Conservation (phyloP, 495 filamentous ascomycete genomes). For the Penicillium silybi region DNA sequence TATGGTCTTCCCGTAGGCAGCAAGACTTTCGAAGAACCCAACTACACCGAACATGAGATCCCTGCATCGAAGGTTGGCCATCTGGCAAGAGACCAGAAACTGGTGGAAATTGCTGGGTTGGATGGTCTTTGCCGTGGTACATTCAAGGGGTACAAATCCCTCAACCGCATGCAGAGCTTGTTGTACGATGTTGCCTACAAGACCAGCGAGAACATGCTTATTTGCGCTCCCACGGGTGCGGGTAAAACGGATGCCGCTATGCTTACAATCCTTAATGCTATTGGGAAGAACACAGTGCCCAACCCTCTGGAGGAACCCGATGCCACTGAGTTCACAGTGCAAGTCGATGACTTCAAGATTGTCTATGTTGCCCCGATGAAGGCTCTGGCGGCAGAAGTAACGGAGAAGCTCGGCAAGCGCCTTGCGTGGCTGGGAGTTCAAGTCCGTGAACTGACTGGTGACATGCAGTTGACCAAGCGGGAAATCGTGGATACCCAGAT, state of each 20-base stretch:
- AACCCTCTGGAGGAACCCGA: conserved; percentile 71
- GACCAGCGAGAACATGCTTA: conserved; percentile 96
- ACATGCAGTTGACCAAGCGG: conserved; percentile 97
- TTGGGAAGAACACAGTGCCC: conserved; percentile 78
- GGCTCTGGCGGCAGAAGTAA: conserved; percentile 92
- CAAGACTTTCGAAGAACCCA: conserved; percentile 55
- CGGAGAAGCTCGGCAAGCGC: conserved; percentile 90
- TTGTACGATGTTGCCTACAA: conserved; percentile 95
- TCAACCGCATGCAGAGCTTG: conserved; percentile 98
- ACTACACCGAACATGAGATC: conserved; percentile 84
- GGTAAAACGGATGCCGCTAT: conserved; percentile 99
- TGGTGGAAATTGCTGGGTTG: conserved; percentile 75
- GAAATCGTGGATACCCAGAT: conserved; percentile 96
- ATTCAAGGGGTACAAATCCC: conserved; percentile 86
- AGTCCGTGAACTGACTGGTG: conserved; percentile 88
- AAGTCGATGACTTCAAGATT: conserved; percentile 81
- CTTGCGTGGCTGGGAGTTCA: conserved; percentile 87
- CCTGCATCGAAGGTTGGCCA: conserved; percentile 79
- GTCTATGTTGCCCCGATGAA: conserved; percentile 60
- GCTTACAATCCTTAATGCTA: conserved; percentile 85
- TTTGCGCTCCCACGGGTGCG: conserved; percentile 96
- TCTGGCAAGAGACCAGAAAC: conserved; percentile 62
- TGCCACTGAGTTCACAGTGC: conserved; percentile 70
- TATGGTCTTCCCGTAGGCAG: conserved; percentile 72
- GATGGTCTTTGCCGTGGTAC: conserved; percentile 88